These are phyloP conservation scores for Phyllosticta citribraziliensis DNA, from an alignment of 2,329 filamentous ascomycete genomes.

Conservation along the genomic window DNA sequence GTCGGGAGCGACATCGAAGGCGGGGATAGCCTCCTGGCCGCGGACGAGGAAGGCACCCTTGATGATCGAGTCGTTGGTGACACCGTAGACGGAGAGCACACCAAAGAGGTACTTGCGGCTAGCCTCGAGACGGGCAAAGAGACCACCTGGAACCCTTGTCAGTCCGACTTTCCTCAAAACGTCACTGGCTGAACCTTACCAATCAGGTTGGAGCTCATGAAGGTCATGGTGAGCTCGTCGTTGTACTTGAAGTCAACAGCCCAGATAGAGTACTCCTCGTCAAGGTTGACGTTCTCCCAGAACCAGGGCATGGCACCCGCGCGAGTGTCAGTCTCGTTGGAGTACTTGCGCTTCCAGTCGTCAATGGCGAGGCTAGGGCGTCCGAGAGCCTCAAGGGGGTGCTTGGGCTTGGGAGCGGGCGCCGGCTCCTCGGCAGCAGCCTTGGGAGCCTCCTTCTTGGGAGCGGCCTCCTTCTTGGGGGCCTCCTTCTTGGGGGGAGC, in stretches of 20 bases:
- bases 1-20: constrained; percentile 95
- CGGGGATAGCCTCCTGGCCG: constrained; percentile 73
- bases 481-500: constrained; percentile 60
- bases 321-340: constrained; percentile 73
- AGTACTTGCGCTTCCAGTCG: constrained; percentile 99
- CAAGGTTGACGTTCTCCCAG: constrained; percentile 91
- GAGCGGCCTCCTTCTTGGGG: constrained; percentile 59
- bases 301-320: constrained; percentile 86
- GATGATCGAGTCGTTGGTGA: constrained; percentile 81
- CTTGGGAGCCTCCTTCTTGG: constrained; percentile 49
- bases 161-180: constrained; percentile 9
- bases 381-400: constrained; percentile 79
- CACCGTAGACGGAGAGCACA: constrained; percentile 76
- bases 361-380: constrained; percentile 76
- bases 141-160: constrained; percentile 51
- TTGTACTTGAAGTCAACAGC: constrained; percentile 97
- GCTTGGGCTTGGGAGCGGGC: constrained; percentile 81
- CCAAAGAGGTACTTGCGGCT: constrained; percentile 99
- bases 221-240: constrained; percentile 89
- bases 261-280: constrained; percentile 94
- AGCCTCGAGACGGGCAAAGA: constrained; percentile 93
- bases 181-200: constrained; percentile 35
- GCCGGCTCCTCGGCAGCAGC: constrained; percentile 49
- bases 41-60: constrained; percentile 91
- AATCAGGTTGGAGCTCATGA: constrained; percentile 99